phyloP scores from a whole-genome alignment of 257 asterid species.

The Salvia rosmarinus region DNA sequence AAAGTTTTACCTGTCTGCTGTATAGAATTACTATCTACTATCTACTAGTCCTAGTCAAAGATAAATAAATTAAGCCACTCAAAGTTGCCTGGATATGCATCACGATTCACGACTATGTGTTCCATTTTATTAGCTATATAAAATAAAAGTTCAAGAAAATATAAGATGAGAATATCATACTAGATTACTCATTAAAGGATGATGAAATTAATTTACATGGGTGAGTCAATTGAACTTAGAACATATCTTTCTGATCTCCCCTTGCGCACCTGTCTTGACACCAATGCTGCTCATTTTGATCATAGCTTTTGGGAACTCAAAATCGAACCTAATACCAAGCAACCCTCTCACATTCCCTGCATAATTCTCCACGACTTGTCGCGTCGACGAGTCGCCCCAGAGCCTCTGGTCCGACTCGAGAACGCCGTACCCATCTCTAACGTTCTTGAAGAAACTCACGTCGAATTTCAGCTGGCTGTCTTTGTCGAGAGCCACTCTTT shows the following conservation, averaged over 20 bases:
- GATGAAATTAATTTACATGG: no score
- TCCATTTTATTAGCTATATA: no score
- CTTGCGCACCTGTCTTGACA: constrained; percentile 59
- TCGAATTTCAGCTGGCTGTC: constrained; percentile 59
- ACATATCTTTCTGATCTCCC: constrained; percentile 66
- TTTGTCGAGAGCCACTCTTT: constrained; percentile 56
- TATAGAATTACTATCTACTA: no score
- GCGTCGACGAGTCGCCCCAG: constrained; percentile 56
- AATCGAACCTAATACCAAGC: constrained; percentile 59
- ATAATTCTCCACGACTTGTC: constrained; percentile 55
- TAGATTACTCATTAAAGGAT: no score
- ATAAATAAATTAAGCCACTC: no score
- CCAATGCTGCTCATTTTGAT: constrained; percentile 72
- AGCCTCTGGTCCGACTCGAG: constrained; percentile 84
- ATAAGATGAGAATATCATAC: no score
- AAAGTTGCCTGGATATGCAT: no score
- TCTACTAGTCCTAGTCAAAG: no score
- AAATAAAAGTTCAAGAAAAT: no score
- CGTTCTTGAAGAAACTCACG: constrained; percentile 66
- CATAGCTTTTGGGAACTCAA: constrained; percentile 69
- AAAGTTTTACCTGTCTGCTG: no score
- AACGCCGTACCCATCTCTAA: constrained; percentile 62
- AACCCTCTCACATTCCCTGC: constrained; percentile 63
- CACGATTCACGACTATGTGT: no score
- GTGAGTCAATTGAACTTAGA: constrained; percentile 49